Base-by-base conservation (phyloP, 2,329 filamentous ascomycete genomes). In the Zelopaecilomyces penicillatus region DNA sequence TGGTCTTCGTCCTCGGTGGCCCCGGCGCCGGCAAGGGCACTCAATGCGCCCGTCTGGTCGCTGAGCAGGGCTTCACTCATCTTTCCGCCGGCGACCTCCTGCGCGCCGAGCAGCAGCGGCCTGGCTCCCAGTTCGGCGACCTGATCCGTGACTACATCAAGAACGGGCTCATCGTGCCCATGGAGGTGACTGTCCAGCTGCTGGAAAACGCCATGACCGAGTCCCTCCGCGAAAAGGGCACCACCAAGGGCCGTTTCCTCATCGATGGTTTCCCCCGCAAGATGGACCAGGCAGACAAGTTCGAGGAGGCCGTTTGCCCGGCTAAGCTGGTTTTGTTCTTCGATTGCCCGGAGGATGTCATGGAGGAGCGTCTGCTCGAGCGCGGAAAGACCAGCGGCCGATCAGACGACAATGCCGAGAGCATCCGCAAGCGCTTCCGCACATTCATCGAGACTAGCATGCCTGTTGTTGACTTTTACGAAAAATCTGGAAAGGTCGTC, bases 21-120 rank as follows among this genome's bases (percentile, higher is more conserved):
- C 93, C 93, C 10, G 93, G 93, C 52, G 87, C 90, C 51, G 93
- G 93, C 58, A 98, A 98, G 66, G 93, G 93, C 57, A 98, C 93
- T 3, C 91, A 98, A 68, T 97, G 91, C 73, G 78, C 81, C 54
- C 86, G 87, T 53, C 82, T 98, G 31, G 91, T 96, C 41, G 71
- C 78, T 38, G 81, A 93, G 65, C 94, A 95, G 65, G 82, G 83
- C 63, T 97, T 97, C 80, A 85, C 80, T 49, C 93, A 98, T 67
- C 80, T 98, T 32, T 93, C 85, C 4, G 93, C 93, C 0, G 93
- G 93, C 46, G 93, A 98, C 65, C 76, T 98, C 38, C 77, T 98
- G 51, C 87, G 93, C 49, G 90, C 88, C 51, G 93, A 98, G 71
- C 93, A 97, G 69, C 76, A 91, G 60, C 85, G 91, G 4, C 76